These are phyloP conservation scores for Geotrichum aggregatum DNA, from an alignment of 1,139 yeast genomes.

Conservation along the genomic window DNA sequence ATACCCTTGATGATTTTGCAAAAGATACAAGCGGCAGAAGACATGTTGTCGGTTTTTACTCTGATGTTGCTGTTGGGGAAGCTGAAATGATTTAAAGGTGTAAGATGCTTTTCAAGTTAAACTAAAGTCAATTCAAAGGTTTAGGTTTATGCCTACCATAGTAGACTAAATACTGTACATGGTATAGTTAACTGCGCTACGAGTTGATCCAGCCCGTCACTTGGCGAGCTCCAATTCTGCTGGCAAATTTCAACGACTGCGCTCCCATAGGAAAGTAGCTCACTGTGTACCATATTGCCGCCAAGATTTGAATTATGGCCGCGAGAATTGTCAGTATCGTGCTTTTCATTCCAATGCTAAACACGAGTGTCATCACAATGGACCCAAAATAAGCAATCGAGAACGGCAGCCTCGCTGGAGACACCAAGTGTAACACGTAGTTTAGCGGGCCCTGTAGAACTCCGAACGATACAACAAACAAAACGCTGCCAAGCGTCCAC, in stretches of 20 bases:
- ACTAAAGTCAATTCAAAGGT: too few relatives aligned
- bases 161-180: too few relatives aligned
- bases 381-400: conserved; percentile 74
- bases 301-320: conserved; percentile 71
- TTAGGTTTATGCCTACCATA: too few relatives aligned
- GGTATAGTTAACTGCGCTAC: conserved; percentile 21
- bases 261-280: conserved; percentile 97
- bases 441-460: conserved; percentile 86
- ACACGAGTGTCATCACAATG: conserved; percentile 61
- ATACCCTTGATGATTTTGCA: conserved; percentile 84
- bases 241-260: conserved; percentile 75
- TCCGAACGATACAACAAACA: conserved; percentile 87
- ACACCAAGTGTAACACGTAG: conserved; percentile 67
- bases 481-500: conserved; percentile 88
- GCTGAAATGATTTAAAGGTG: too few relatives aligned
- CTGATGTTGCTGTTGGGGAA: neutral
- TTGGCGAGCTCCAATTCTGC: conserved; percentile 74
- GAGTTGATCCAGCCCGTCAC: conserved; percentile 45
- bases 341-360: conserved; percentile 52
- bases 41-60: conserved; percentile 26
- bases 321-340: conserved; percentile 74
- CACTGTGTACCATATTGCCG: conserved; percentile 81
- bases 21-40: conserved; percentile 64
- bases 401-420: conserved; percentile 73
- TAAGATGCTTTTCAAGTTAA: too few relatives aligned